Evolutionary conservation across 2,329 filamentous ascomycete species (phyloP).

Genomic region (Pseudogymnoascus sp.): DNA sequence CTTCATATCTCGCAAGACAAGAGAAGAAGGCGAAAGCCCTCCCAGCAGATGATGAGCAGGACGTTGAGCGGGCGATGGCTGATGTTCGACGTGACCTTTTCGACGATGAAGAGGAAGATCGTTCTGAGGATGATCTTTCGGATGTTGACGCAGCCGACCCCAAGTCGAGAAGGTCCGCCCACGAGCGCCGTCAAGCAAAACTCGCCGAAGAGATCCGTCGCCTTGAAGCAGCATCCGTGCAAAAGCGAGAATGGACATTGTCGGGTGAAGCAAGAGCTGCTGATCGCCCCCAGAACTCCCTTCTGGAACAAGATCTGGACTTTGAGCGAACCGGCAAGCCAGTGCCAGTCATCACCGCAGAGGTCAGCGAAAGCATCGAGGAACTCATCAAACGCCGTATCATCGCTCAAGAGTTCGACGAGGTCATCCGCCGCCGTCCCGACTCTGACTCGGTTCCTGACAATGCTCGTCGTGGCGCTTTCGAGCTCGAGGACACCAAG

Average conservation of each 20-base stretch:
- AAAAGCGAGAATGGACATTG: constrained; percentile 84
- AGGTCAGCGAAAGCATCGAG: constrained; percentile 85
- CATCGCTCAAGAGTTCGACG: constrained; percentile 82
- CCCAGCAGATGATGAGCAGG: constrained; percentile 46
- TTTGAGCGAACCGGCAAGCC: constrained; percentile 95
- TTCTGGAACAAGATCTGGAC: constrained; percentile 89
- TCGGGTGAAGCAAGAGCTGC: constrained; percentile 77
- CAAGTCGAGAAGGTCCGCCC: constrained; percentile 67
- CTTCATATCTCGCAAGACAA: constrained; percentile 30
- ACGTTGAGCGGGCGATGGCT: constrained; percentile 75
- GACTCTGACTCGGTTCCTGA: constrained; percentile 57
- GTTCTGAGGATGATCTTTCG: constrained; percentile 56
- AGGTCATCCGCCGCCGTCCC: constrained; percentile 74
- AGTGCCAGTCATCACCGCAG: constrained; percentile 84
- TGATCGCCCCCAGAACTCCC: constrained; percentile 80
- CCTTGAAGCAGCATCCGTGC: constrained; percentile 80
- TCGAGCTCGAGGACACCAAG: constrained; percentile 78
- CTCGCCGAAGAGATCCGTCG: constrained; percentile 84
- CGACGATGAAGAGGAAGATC: constrained; percentile 61
- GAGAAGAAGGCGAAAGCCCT: constrained; percentile 33
- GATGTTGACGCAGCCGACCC: constrained; percentile 61
- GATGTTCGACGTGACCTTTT: constrained; percentile 86
- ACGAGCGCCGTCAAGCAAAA: constrained; percentile 80
- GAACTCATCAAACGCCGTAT: constrained; percentile 91
- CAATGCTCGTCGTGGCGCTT: constrained; percentile 53